Evolutionary conservation across 495 filamentous ascomycete genomes (phyloP), one percentile per base, ranked within the genome.

Genomic region (Sphaerosporella brunnea): DNA sequence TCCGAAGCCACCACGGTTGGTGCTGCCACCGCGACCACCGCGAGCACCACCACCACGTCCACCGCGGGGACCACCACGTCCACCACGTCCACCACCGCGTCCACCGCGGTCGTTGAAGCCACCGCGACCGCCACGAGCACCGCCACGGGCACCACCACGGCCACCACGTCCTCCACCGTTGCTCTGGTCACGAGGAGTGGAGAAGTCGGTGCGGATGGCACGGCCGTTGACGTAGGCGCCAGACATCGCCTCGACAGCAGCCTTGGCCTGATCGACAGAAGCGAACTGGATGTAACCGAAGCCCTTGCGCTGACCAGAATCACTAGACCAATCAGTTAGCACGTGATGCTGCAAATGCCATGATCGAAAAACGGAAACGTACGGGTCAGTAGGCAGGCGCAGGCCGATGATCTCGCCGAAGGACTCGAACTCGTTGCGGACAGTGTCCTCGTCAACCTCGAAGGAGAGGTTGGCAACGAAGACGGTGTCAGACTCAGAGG

Each of bases 381-480:
- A 77, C 71, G 66, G 71, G 59, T 96, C 84, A 48, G 88, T 96
- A 36, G 92, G 92, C 42, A 97, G 77, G 56, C 85, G 77, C 50
- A 95, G 76, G 55, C 80, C 79, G 50, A 75, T 69, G 62, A 96
- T 75, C 54, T 63, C 66, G 51, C 75, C 77, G 58, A 79, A 72
- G 49, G 73, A 69, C 52, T 75, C 73, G 67, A 95, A 96, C 62
- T 77, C 73, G 48, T 80, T 77, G 48, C 69, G 69, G 47, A 97
- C 66, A 47, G 71, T 66, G 38, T 85, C 78, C 69, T 93, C 80
- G 49, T 78, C 75, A 56, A 75, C 80, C 45, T 82, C 77, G 67
- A 93, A 97, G 32, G 80, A 72, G 38, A 97, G 68, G 69, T 97
- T 97, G 55, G 88, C 90, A 48, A 93, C 74, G 64, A 92, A 97